A percentile compares a stretch with the other conserved stretches of the same genome.
Evolutionary conservation across 805 yeast species (phyloP).

Genomic region (Zygoascus tannicola): DNA sequence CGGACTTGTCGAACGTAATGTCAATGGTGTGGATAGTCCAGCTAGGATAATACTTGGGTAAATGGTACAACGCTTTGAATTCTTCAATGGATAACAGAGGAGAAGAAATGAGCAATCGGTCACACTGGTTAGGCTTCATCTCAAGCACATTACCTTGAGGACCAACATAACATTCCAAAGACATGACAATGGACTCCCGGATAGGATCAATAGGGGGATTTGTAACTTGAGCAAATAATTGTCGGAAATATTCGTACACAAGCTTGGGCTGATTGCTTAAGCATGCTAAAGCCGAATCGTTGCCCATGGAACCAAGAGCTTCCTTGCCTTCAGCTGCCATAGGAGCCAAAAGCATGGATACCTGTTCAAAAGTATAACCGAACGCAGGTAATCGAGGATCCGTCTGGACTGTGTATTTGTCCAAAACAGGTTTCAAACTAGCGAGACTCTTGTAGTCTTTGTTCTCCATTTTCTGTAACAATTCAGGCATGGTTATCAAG

Average conservation of each 20-base stretch:
- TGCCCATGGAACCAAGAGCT: conserved; percentile 97
- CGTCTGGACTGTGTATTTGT: conserved; percentile 45
- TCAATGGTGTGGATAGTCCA: conserved; percentile 82
- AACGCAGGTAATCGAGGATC: conserved; percentile 81
- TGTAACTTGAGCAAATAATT: conserved; percentile 95
- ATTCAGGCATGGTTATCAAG: conserved; percentile 73
- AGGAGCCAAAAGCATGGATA: conserved; percentile 73
- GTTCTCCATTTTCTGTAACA: conserved; percentile 48
- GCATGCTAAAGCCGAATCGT: conserved; percentile 92
- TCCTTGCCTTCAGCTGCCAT: conserved; percentile 92
- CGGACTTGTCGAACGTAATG: conserved; percentile 75
- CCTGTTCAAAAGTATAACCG: conserved; percentile 93
- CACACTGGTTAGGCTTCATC: conserved; percentile 86
- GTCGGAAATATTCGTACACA: conserved; percentile 88
- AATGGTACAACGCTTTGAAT: conserved; percentile 62
- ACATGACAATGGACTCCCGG: conserved; percentile 94
- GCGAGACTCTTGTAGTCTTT: conserved; percentile 26
- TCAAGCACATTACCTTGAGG: conserved; percentile 97
- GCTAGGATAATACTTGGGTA: conserved; percentile 66
- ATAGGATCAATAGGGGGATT: conserved; percentile 99
- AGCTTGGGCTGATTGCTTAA: conserved; percentile 85
- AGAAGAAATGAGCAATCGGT: conserved; percentile 70
- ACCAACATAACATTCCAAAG: conserved; percentile 91
- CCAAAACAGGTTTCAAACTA: conserved; percentile 16
- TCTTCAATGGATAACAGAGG: conserved; percentile 74